Evolutionary conservation across 352 stramenopile genomes (phyloP), one percentile per base, ranked within the genome.

Genomic region (Globisporangium acanthophoron): DNA sequence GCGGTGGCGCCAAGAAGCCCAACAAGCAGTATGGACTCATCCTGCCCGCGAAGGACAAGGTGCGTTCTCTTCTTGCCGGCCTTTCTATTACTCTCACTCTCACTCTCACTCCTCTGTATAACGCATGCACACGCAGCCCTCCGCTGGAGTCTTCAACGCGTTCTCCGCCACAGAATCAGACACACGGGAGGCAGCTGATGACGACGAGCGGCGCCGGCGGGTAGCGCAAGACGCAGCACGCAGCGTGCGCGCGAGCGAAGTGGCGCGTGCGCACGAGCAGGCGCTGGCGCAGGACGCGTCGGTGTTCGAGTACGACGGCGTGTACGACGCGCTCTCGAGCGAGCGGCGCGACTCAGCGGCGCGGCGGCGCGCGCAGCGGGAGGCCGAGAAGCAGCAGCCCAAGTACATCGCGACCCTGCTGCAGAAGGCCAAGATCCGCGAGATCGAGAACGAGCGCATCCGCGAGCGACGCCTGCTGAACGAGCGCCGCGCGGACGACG

Each of bases 361-460:
- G 3, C 66, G 73, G 49, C 70, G 64, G 45, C 82, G 89, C 40
- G 64, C 59, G 1, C 66, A 83, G 58, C 67, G 76, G 46, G 74
- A 83, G 53, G 58, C 61, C 8, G 81, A 94, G 55, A 90, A 88
- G 61, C 72, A 85, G 56, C 66, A 86, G 33, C 72, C 90, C 27
- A 93, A 95, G 64, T 97, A 97, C 67, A 97, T 97, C 46, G 61
- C 59, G n/a, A 92, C 80, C 51, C 73, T 97, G n/a, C 61, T 96
- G 58, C 76, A 95, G 62, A 87, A 96, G 33, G 86, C 88, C 35
- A 94, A 96, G 66, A 85, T 97, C 52, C 83, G 90, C 9, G 86
- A 95, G 58, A 80, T 95, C 37, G 90, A 97, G 69, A 78, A 84
- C 52, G 88, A 97, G 61, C 81, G 87, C 21, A 93, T 96, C 56